A percentile compares a stretch with the other conserved stretches of the same genome.
Conservation (phyloP, 768 basidiomycete species). For the Pleurotus sapidus region DNA sequence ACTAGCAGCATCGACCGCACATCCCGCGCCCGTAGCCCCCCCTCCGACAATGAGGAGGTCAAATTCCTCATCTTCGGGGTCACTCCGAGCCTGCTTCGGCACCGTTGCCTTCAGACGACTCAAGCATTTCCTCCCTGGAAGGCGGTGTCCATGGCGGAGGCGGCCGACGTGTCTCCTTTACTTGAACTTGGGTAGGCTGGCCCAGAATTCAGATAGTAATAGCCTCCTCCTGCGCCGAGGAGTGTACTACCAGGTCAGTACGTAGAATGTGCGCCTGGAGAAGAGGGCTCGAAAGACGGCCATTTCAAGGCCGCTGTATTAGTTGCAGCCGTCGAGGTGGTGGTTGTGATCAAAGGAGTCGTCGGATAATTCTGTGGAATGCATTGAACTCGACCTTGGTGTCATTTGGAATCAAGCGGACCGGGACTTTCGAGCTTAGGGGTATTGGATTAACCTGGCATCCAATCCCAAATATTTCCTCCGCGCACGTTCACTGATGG, state of each 20-base stretch:
- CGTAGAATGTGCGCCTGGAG: constrained; percentile 53
- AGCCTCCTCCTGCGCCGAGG: constrained; percentile 54
- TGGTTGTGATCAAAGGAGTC: neutral
- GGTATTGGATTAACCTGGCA: neutral
- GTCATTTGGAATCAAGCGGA: neutral
- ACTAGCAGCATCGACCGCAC: constrained; percentile 93
- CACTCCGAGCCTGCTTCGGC: constrained; percentile 11
- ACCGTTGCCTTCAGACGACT: constrained; percentile 49
- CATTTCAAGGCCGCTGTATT: constrained; percentile 19
- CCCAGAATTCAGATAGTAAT: constrained; percentile 73
- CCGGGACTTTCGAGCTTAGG: neutral
- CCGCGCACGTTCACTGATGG: neutral
- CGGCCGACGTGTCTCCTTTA: constrained; percentile 62
- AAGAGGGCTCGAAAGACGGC: constrained; percentile 39
- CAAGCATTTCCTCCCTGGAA: constrained; percentile 62
- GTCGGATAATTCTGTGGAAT: neutral
- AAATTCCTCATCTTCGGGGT: constrained; percentile 50
- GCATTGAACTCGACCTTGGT: neutral
- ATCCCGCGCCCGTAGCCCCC: constrained; percentile 93
- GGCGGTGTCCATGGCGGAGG: constrained; percentile 82
- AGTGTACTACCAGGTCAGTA: constrained; percentile 52
- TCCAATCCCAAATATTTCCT: neutral
- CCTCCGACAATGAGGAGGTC: constrained; percentile 89
- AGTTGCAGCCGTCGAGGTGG: neutral
- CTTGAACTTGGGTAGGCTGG: constrained; percentile 65